Conservation (phyloP, 2,329 filamentous ascomycete genomes). For the Xylaria sp. region DNA sequence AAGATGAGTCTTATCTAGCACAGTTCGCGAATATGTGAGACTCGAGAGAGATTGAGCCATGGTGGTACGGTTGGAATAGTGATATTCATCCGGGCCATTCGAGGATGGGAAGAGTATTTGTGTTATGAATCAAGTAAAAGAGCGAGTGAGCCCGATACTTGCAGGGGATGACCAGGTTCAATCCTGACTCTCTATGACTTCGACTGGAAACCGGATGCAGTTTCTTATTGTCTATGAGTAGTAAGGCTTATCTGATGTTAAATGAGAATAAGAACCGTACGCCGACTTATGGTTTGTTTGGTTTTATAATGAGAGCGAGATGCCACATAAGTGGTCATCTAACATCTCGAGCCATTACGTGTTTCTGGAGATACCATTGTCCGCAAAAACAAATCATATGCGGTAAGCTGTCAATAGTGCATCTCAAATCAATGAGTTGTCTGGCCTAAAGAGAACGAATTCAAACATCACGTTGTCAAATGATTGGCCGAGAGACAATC, state of each 20-base stretch:
- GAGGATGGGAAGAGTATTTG: background rate
- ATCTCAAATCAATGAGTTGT: conserved; percentile 22
- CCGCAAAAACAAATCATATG: conserved; percentile 8
- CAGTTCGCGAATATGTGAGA: background rate
- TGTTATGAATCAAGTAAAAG: background rate
- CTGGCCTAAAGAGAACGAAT: conserved; percentile 11
- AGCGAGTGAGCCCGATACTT: background rate
- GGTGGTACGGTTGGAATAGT: background rate
- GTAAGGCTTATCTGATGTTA: background rate
- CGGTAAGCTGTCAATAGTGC: background rate
- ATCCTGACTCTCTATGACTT: background rate
- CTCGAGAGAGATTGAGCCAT: background rate
- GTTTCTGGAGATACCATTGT: background rate
- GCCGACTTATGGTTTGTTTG: background rate
- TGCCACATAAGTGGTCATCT: background rate
- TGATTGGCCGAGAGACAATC: conserved; percentile 46
- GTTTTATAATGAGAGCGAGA: background rate
- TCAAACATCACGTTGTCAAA: conserved; percentile 44
- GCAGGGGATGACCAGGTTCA: background rate
- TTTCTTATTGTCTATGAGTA: background rate
- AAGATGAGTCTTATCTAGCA: background rate
- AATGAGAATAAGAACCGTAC: background rate
- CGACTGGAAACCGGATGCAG: background rate
- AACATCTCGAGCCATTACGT: conserved; percentile 7
- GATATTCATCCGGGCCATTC: background rate